Evolutionary conservation across 352 stramenopile genomes (phyloP), one percentile per base, ranked within the genome.

Genomic region (Saprolegnia diclina): DNA sequence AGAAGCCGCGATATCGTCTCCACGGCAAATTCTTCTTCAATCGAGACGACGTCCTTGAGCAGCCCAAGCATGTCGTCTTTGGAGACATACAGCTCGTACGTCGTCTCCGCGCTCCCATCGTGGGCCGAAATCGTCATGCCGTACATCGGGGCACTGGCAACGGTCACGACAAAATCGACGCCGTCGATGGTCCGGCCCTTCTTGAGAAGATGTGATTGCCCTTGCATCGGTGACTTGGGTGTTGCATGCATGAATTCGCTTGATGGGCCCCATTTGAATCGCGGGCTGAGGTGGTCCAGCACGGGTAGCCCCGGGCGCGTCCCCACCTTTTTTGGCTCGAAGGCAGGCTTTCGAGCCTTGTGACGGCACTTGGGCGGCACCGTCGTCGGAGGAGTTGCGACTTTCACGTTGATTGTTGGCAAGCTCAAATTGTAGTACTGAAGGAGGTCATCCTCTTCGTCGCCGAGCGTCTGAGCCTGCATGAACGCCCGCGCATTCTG

Each of bases 361-460:
- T 48, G 11, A n/a, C 18, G 42, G 42, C 42, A 35, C 29, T 6
- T 6, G 29, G 29, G 42, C 42, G 18, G 42, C 42, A 48, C 42
- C 42, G 42, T 14, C 19, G 24, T 24, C 45, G 57, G n/a, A 21
- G 57, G 57, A 10, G 57, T 40, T 65, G 13, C 19, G 40, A 21
- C 13, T n/a, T 18, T 14, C 21, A 57, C 29, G 19, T 26, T 26
- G 37, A 67, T 56, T 7, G 62, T 67, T 4, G 62, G 62, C 18
- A 67, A 40, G 22, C 42, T 67, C 21, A 67, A 32, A 40, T 38
- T 67, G 62, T 67, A 67, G 61, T 56, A 67, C 45, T 67, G 38
- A 26, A 67, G 50, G 10, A 67, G 40, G 37, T 67, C 40, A 29
- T 67, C 50, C 14, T 67, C 62, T 18, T 32, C 62, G 29, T 42